Conservation (phyloP, 495 filamentous ascomycete species). For the Terfezia boudieri region DNA sequence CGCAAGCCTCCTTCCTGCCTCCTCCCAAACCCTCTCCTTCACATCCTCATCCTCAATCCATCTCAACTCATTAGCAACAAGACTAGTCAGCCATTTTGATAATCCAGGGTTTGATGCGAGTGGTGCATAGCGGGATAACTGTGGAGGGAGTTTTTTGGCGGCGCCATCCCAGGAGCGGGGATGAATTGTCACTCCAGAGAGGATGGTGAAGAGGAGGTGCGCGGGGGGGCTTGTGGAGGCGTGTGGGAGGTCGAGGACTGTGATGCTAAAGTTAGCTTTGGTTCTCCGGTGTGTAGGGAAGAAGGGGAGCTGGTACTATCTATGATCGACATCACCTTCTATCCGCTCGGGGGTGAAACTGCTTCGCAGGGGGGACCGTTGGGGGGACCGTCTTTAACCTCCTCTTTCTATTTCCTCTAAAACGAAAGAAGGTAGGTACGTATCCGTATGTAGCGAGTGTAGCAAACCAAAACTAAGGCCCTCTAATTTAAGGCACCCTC, state of each 20-base stretch:
- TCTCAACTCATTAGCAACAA: conserved; percentile 47
- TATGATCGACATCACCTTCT: no score
- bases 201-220: conserved; percentile 18
- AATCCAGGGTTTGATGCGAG: background rate
- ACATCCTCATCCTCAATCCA: conserved; percentile 57
- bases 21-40: conserved; percentile 55
- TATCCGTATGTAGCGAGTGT: no score
- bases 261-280: background rate
- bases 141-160: background rate
- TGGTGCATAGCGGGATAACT: background rate
- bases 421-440: no score
- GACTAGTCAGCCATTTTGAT: conserved; percentile 33
- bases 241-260: conserved; percentile 28
- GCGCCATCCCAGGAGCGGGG: conserved; percentile 25
- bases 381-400: no score
- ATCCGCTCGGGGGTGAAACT: no score
- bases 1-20: conserved; percentile 51
- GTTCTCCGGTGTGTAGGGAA: background rate
- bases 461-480: no score
- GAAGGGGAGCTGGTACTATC: background rate
- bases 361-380: no score
- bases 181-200: conserved; percentile 19
- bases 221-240: conserved; percentile 25
- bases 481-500: no score
- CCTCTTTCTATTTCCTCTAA: no score